phyloP scores from a whole-genome alignment of 1,139 yeast genomes.

The Lodderomyces metapsilosis region DNA sequence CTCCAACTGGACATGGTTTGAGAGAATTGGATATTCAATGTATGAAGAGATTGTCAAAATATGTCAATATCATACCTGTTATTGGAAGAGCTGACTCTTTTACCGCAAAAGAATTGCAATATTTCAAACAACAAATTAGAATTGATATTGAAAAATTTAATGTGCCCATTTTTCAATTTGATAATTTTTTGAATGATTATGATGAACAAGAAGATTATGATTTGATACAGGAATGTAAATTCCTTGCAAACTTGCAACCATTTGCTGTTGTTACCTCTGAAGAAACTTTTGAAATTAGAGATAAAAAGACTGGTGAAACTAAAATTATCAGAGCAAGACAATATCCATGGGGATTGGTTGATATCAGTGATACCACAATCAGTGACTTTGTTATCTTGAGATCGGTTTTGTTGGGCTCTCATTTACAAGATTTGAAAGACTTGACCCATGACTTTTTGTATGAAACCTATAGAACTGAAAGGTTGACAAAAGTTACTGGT shows the following conservation, averaged over 20 bases:
- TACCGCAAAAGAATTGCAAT: slow-evolving; percentile 68
- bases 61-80: slow-evolving; percentile 87
- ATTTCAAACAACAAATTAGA: slow-evolving; percentile 52
- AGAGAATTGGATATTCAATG: slow-evolving; percentile 74
- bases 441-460: slow-evolving; percentile 88
- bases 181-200: slow-evolving; percentile 41
- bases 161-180: slow-evolving; percentile 83
- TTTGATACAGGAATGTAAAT: slow-evolving; percentile 76
- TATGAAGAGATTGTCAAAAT: slow-evolving; percentile 71
- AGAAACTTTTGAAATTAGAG: slow-evolving; percentile 48
- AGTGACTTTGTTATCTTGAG: slow-evolving; percentile 84
- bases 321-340: slow-evolving; percentile 68
- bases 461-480: slow-evolving; percentile 90
- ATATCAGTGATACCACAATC: slow-evolving; percentile 74
- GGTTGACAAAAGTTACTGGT: slow-evolving; percentile 53
- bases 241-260: slow-evolving; percentile 73
- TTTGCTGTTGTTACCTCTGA: slow-evolving; percentile 86
- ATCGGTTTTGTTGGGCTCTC: slow-evolving; percentile 86
- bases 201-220: slow-evolving; percentile 67
- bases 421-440: slow-evolving; percentile 89
- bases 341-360: slow-evolving; percentile 94
- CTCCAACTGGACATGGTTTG: slow-evolving; percentile 77
- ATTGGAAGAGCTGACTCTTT: slow-evolving; percentile 85
- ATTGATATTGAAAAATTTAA: slow-evolving; percentile 75
- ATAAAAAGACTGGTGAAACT: slow-evolving; percentile 54